Conservation (phyloP, 73 alveolate species). For the Diophrys appendiculata region DNA sequence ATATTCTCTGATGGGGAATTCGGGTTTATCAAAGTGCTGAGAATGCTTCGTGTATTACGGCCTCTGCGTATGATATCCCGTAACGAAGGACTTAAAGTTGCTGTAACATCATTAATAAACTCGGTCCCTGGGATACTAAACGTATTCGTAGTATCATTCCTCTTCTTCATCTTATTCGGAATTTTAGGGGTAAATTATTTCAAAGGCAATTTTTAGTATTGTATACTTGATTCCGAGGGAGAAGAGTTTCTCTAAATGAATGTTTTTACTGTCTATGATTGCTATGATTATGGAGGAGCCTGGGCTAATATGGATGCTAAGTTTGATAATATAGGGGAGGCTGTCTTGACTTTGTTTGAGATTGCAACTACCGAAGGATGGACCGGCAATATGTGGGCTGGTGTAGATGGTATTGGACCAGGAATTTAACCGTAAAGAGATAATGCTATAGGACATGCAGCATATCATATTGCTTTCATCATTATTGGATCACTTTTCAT, state of each 20-base stretch:
- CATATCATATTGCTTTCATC: slow-evolving; percentile 52
- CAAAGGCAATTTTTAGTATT: slow-evolving; percentile 72
- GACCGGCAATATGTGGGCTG: slow-evolving; percentile 62
- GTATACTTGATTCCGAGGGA: slow-evolving; percentile 44
- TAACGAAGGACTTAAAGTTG: slow-evolving; percentile 71
- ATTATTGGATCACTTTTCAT: slow-evolving; percentile 66
- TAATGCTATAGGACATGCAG: not conserved
- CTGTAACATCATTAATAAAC: slow-evolving; percentile 64
- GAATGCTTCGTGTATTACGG: slow-evolving; percentile 70
- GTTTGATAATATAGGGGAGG: slow-evolving; percentile 70
- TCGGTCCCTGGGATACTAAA: not conserved
- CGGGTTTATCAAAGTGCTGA: slow-evolving; percentile 51
- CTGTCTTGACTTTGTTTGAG: slow-evolving; percentile 68
- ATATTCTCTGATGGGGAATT: slow-evolving; percentile 44
- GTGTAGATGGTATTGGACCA: slow-evolving; percentile 35
- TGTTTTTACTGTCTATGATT: slow-evolving; percentile 27
- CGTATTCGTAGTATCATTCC: not conserved
- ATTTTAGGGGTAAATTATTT: slow-evolving; percentile 52
- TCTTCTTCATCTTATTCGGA: slow-evolving; percentile 64
- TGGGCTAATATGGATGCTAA: slow-evolving; percentile 67
- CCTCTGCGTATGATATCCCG: slow-evolving; percentile 67
- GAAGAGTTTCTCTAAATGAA: not conserved
- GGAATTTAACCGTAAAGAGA: slow-evolving; percentile 21
- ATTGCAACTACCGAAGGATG: slow-evolving; percentile 68
- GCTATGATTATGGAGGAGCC: slow-evolving; percentile 61